These are phyloP conservation scores for Penicillium nucicola DNA, from an alignment of 495 filamentous ascomycete genomes.

Conservation along the genomic window DNA sequence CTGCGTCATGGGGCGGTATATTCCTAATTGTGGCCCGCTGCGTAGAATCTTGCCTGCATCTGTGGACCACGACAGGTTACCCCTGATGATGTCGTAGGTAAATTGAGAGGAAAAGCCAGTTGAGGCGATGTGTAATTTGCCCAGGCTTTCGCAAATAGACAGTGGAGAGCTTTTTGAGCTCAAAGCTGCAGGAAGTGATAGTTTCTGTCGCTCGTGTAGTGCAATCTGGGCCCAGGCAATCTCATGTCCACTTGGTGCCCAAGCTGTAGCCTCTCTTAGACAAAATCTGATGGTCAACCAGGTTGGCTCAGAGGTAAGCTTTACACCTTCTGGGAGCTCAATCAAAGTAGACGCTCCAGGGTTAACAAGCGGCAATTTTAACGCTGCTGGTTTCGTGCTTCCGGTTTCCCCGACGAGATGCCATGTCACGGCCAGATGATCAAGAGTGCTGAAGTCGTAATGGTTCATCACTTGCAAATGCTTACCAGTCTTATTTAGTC, in stretches of 20 bases:
- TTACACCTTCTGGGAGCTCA: slow-evolving; percentile 20
- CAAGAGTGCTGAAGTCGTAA: slow-evolving; percentile 51
- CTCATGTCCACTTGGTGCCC: slow-evolving; percentile 45
- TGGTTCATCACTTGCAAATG: slow-evolving; percentile 46
- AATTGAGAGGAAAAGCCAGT: slow-evolving; percentile 8
- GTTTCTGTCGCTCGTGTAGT: slow-evolving; percentile 1
- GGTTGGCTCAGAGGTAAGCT: slow-evolving; percentile 2
- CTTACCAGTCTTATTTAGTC: slow-evolving; percentile 10
- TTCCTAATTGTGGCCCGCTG: slow-evolving; percentile 18
- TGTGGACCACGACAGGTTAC: slow-evolving; percentile 16
- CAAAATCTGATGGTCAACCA: slow-evolving; percentile 48
- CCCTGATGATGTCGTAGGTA: slow-evolving; percentile 17
- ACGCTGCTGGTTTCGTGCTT: slow-evolving; percentile 19
- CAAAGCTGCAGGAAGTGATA: slow-evolving; percentile 15
- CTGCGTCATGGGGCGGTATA: slow-evolving; percentile 44
- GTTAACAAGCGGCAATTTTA: slow-evolving; percentile 1
- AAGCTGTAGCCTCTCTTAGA: slow-evolving; percentile 32
- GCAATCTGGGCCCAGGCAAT: slow-evolving; percentile 52
- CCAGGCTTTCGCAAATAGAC: neutral
- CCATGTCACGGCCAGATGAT: slow-evolving; percentile 47
- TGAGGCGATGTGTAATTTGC: slow-evolving; percentile 5
- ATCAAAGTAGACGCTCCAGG: neutral
- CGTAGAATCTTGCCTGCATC: slow-evolving; percentile 10
- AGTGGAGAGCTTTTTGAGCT: slow-evolving; percentile 10
- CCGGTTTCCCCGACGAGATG: slow-evolving; percentile 35